A percentile compares a stretch with the other conserved stretches of the same genome.
phyloP scores from a whole-genome alignment of 805 yeast species.

The Teunomyces barrocoloradensis region DNA sequence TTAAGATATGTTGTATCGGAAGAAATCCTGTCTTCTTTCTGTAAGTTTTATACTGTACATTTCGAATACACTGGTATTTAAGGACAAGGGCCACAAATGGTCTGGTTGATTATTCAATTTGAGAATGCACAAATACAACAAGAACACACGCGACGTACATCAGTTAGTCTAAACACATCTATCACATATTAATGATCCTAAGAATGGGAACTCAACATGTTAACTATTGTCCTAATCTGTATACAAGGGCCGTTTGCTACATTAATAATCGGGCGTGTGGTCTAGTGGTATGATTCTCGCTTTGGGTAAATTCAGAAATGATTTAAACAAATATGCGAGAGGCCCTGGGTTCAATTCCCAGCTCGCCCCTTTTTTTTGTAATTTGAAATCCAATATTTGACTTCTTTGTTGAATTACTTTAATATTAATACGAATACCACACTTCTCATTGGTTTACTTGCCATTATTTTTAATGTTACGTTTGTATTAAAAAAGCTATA shows the following conservation, averaged over 20 bases:
- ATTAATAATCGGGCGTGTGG: constrained; percentile 20
- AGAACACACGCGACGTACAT: too few relatives aligned
- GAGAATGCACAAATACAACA: too few relatives aligned
- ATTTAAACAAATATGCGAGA: constrained; percentile 41
- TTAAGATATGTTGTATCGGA: neutral
- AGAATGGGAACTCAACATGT: too few relatives aligned
- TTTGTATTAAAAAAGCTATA: constrained; percentile 9
- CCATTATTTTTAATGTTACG: neutral
- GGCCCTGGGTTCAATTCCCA: constrained; percentile 66
- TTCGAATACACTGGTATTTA: too few relatives aligned
- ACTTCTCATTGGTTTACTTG: neutral
- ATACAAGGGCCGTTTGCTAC: too few relatives aligned
- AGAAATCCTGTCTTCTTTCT: too few relatives aligned
- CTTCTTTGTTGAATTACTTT: neutral
- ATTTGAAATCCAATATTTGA: neutral
- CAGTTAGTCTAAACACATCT: too few relatives aligned
- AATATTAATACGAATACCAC: neutral
- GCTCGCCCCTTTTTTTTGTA: constrained; percentile 33
- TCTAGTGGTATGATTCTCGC: constrained; percentile 36
- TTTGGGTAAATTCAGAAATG: constrained; percentile 18
- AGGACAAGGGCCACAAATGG: too few relatives aligned
- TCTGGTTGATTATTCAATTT: too few relatives aligned
- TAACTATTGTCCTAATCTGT: too few relatives aligned
- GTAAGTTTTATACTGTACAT: too few relatives aligned
- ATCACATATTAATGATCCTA: too few relatives aligned